These are phyloP conservation scores for Diphasiastrum complanatum DNA, from an alignment of 83 land plant genomes.

Conservation along the genomic window DNA sequence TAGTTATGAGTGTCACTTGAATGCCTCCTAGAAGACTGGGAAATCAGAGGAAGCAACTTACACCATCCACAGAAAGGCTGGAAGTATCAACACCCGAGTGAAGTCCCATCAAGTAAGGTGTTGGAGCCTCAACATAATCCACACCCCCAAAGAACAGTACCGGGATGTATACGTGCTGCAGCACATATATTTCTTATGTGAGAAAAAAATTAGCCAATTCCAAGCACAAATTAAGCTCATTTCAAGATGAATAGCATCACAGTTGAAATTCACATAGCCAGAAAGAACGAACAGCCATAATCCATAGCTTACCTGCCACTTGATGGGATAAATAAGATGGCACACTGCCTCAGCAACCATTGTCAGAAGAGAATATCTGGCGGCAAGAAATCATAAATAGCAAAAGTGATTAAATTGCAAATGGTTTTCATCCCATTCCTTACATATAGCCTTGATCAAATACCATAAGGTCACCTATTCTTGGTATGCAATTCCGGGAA, in stretches of 20 bases:
- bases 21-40: neutral
- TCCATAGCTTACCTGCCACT: constrained; percentile 69
- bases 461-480: too few species aligned
- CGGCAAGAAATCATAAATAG: constrained; percentile 1
- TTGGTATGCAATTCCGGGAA: too few species aligned
- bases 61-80: constrained; percentile 71
- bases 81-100: constrained; percentile 90
- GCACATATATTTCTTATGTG: neutral
- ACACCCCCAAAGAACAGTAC: constrained; percentile 93
- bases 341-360: constrained; percentile 93
- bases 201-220: neutral
- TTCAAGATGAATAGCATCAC: too few species aligned
- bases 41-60: constrained; percentile 34
- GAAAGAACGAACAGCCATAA: too few species aligned
- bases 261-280: too few species aligned
- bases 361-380: constrained; percentile 83
- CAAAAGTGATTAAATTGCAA: neutral
- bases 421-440: neutral
- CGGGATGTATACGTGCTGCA: constrained; percentile 98
- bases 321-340: constrained; percentile 95
- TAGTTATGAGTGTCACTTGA: too few species aligned
- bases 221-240: constrained; percentile 27
- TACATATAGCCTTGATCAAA: too few species aligned
- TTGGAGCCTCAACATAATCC: constrained; percentile 96
- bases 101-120: constrained; percentile 99